Conservation (phyloP, 1,284 basidiomycete genomes). For the Cryptococcus depauperatus region DNA sequence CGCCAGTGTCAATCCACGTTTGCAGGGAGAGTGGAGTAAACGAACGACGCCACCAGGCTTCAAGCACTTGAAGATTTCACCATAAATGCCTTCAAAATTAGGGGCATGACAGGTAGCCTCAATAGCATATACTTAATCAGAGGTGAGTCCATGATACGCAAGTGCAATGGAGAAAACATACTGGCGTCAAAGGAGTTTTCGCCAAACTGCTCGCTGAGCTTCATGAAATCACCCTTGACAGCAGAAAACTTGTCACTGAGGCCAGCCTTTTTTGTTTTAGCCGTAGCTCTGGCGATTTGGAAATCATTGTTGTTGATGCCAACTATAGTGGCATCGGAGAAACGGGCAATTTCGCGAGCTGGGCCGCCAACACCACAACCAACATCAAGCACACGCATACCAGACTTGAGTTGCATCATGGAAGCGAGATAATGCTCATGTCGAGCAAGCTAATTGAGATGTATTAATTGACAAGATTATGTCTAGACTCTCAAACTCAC, state of each 20-base stretch:
- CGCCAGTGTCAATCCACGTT: neutral
- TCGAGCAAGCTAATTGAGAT: slow-evolving; percentile 59
- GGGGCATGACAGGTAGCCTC: slow-evolving; percentile 97
- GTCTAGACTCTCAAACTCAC: slow-evolving; percentile 23
- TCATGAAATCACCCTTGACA: slow-evolving; percentile 94
- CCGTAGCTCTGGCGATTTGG: slow-evolving; percentile 77
- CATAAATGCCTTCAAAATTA: slow-evolving; percentile 90
- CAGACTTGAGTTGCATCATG: slow-evolving; percentile 70
- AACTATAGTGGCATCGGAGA: slow-evolving; percentile 76
- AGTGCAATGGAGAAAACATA: slow-evolving; percentile 35
- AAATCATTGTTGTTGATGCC: slow-evolving; percentile 97
- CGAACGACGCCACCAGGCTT: slow-evolving; percentile 92
- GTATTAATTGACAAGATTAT: no score
- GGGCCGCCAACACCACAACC: slow-evolving; percentile 98
- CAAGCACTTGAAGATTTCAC: slow-evolving; percentile 85
- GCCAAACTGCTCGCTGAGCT: slow-evolving; percentile 83
- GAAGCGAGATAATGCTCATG: slow-evolving; percentile 96
- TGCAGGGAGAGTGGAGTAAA: slow-evolving; percentile 24
- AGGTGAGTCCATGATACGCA: slow-evolving; percentile 1
- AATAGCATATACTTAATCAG: slow-evolving; percentile 75
- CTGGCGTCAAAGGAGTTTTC: slow-evolving; percentile 91
- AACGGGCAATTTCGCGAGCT: slow-evolving; percentile 87
- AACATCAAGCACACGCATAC: slow-evolving; percentile 95
- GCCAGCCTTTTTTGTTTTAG: slow-evolving; percentile 73
- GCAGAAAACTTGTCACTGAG: slow-evolving; percentile 71